Evolutionary conservation across 441 rosid species (phyloP).

Genomic region (Mallotus repandus): DNA sequence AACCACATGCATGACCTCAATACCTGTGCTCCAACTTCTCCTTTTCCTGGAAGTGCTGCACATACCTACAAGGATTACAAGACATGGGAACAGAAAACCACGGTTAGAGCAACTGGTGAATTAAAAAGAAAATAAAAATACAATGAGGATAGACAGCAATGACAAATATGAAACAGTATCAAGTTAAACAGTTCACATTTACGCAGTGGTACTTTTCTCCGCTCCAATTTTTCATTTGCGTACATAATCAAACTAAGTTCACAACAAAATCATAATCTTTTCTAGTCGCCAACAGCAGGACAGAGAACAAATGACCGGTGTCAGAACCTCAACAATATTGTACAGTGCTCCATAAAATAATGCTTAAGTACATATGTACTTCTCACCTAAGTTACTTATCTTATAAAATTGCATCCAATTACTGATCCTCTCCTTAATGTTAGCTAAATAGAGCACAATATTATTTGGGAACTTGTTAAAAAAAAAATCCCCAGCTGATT

Average conservation of each 20-base stretch:
- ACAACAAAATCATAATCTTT: neutral
- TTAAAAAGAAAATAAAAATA: neutral
- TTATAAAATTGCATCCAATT: neutral
- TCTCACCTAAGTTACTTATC: neutral
- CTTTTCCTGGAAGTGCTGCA: slow-evolving; percentile 64
- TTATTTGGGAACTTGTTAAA: too few relatives aligned
- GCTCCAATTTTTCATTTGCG: too few relatives aligned
- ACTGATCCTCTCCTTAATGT: too few relatives aligned
- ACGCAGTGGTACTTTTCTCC: too few relatives aligned
- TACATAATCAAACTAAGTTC: too few relatives aligned
- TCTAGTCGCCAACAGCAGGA: neutral
- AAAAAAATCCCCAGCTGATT: too few relatives aligned
- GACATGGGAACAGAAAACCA: neutral
- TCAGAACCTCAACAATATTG: neutral
- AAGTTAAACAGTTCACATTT: too few relatives aligned
- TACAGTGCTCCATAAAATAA: neutral
- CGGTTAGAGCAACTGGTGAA: neutral
- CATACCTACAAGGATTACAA: slow-evolving; percentile 57
- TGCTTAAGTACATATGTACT: neutral
- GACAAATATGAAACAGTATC: too few relatives aligned
- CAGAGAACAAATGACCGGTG: neutral
- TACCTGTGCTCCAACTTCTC: slow-evolving; percentile 87
- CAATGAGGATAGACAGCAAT: too few relatives aligned
- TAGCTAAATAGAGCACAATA: neutral
- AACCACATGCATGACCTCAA: slow-evolving; percentile 33